Evolutionary conservation across 192 early-diverging fungal species (phyloP).

Genomic region (Coemansia sp.): DNA sequence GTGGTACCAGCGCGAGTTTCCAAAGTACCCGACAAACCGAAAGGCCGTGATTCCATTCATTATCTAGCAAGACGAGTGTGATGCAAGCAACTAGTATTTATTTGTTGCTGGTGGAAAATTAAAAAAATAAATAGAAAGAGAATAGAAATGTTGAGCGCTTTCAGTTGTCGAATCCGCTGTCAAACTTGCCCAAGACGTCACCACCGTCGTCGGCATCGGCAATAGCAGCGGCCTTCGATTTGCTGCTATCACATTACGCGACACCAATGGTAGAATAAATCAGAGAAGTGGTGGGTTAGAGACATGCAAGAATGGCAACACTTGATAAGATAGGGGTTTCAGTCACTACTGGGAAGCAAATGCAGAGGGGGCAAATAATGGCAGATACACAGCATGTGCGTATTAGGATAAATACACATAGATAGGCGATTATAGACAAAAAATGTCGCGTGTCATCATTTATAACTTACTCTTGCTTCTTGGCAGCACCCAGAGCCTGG

Average conservation of each 20-base stretch:
- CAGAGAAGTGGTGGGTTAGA: background rate
- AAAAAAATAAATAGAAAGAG: conserved; percentile 10
- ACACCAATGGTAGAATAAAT: background rate
- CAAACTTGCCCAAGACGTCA: conserved; percentile 10
- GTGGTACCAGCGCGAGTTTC: conserved; percentile 47
- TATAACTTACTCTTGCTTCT: conserved; percentile 42
- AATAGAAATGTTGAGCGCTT: background rate
- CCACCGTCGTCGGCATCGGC: conserved; percentile 2
- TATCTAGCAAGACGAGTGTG: conserved; percentile 12
- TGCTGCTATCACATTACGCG: conserved; percentile 9
- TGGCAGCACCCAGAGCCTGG: conserved; percentile 14
- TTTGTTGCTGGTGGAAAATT: conserved; percentile 8
- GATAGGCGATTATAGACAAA: background rate
- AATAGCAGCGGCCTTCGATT: conserved; percentile 8
- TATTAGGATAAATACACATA: conserved; percentile 20
- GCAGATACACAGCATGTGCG: conserved; percentile 1
- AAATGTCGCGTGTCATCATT: background rate
- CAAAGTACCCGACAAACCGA: conserved; percentile 38
- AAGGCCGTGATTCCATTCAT: conserved; percentile 52
- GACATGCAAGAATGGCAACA: conserved; percentile 6
- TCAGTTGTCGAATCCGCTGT: conserved; percentile 12
- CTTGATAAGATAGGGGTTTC: conserved; percentile 1
- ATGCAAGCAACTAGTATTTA: conserved; percentile 5
- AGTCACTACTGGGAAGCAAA: background rate
- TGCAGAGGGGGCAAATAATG: background rate